Percentiles rank a stretch among this genome's conserved stretches.
Evolutionary conservation across 2,329 filamentous ascomycete genomes (phyloP).

Genomic region (Trichophyton verrucosum): DNA sequence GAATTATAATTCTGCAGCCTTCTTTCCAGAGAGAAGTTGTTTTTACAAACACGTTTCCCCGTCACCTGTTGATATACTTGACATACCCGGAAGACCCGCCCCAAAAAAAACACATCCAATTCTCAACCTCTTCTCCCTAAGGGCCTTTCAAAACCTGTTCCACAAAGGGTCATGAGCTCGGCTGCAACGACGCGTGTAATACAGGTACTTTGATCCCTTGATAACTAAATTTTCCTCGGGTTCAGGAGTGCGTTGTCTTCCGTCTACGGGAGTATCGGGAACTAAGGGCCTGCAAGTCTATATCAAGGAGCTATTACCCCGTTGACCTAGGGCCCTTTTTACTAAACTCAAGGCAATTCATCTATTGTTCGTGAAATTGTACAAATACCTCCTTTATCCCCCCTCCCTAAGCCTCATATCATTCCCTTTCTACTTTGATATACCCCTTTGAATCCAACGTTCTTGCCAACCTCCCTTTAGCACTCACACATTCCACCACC

Average conservation of each 20-base stretch:
- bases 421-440: not conserved
- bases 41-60: not conserved
- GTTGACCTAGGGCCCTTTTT: not conserved
- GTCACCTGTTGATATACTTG: not conserved
- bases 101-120: not conserved
- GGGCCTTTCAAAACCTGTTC: not conserved
- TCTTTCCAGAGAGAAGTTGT: not conserved
- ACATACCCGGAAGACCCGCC: not conserved
- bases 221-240: not conserved
- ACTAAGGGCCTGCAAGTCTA: not conserved
- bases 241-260: constrained; percentile 1
- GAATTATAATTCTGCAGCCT: not conserved
- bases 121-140: not conserved
- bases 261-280: constrained; percentile 1
- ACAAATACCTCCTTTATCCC: not conserved
- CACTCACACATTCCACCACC: not conserved
- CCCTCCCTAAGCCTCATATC: not conserved
- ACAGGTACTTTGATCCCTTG: not conserved
- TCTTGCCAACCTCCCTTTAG: not conserved
- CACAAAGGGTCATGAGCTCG: not conserved
- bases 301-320: constrained; percentile 1
- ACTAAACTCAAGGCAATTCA: not conserved
- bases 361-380: not conserved
- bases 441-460: too few relatives aligned
- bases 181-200: constrained; percentile 4